These are phyloP conservation scores for Dioscorea zingiberensis DNA, from an alignment of 106 monocot genomes.

Conservation along the genomic window DNA sequence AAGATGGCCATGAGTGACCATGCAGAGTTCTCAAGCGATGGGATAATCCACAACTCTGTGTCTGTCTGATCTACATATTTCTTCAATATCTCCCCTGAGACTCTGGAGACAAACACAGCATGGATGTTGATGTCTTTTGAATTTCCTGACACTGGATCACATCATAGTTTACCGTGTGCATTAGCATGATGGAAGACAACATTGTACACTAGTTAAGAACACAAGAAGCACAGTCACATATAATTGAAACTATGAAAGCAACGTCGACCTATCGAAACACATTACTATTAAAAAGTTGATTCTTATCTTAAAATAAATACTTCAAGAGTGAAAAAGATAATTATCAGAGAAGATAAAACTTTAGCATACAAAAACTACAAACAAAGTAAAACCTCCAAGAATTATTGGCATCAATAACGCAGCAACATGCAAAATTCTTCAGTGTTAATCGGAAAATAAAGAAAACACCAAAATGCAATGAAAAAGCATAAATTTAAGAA, in stretches of 20 bases:
- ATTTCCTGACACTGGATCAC: conserved; percentile 73
- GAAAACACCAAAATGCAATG: neutral
- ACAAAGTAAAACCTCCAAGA: too few species aligned
- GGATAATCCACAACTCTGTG: conserved; percentile 74
- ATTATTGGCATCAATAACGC: neutral
- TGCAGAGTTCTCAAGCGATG: conserved; percentile 61
- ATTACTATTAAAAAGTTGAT: too few species aligned
- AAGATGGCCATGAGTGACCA: conserved; percentile 83
- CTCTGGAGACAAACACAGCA: conserved; percentile 68
- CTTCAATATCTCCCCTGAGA: conserved; percentile 66
- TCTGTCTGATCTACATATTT: conserved; percentile 37
- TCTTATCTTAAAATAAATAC: too few species aligned
- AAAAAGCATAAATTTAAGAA: too few species aligned
- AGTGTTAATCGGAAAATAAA: neutral
- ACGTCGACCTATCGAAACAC: too few species aligned
- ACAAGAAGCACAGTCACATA: neutral
- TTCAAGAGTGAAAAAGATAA: too few species aligned
- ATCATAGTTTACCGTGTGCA: neutral
- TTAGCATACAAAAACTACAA: neutral
- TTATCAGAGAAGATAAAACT: too few species aligned
- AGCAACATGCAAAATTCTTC: neutral
- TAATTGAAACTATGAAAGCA: too few species aligned
- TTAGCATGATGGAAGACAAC: too few species aligned
- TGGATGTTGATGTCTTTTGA: conserved; percentile 50
- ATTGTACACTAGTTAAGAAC: neutral